phyloP scores from a whole-genome alignment of 371 early-diverging fungal species.

The Umbelopsis sp. region DNA sequence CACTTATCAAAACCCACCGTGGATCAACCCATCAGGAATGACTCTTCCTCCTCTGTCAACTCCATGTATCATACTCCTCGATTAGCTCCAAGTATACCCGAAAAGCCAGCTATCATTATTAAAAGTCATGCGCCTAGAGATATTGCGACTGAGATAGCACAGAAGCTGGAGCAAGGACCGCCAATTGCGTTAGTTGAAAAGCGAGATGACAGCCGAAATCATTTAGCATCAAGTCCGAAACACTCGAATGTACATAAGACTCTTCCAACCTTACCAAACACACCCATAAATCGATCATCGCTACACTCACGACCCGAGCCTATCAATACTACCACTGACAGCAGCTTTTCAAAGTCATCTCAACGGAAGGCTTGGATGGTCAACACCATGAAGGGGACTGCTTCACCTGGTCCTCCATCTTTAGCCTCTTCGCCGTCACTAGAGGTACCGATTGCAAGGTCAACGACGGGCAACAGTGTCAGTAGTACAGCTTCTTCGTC shows the following conservation, averaged over 20 bases:
- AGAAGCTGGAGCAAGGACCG: background rate
- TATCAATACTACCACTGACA: background rate
- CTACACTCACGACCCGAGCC: background rate
- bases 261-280: background rate
- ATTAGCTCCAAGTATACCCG: background rate
- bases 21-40: background rate
- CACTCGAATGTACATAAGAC: constrained; percentile 3
- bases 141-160: background rate
- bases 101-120: background rate
- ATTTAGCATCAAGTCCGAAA: background rate
- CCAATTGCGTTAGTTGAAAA: background rate
- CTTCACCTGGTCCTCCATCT: constrained; percentile 10
- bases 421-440: constrained; percentile 10
- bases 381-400: background rate
- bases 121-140: background rate
- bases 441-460: constrained; percentile 29
- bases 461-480: constrained; percentile 32
- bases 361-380: constrained; percentile 15
- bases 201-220: background rate
- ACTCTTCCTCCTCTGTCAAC: background rate
- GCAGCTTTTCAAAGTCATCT: background rate
- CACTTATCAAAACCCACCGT: background rate
- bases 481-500: constrained; percentile 29
- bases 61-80: background rate
- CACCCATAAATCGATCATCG: background rate